Conservation (phyloP, 148 eudicot species). For the Rhododendron molle region DNA sequence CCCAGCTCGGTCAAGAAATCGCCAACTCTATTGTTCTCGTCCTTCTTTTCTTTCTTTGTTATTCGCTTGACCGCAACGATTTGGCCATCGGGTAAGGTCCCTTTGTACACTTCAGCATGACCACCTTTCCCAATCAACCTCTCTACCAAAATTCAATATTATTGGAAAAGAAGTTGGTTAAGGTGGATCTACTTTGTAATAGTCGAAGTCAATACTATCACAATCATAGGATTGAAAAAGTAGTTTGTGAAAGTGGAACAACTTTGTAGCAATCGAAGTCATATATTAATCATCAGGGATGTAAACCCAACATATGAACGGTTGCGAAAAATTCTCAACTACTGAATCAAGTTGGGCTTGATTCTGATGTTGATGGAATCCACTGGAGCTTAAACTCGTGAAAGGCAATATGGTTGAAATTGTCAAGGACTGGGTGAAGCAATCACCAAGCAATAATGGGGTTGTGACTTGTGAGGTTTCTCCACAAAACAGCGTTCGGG, state of each 20-base stretch:
- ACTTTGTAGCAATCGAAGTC: background rate
- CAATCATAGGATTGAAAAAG: background rate
- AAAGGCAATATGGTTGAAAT: background rate
- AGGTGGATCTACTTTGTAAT: background rate
- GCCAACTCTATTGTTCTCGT: slow-evolving; percentile 55
- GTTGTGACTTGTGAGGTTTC: background rate
- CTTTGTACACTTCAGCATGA: slow-evolving; percentile 70
- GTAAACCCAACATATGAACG: background rate
- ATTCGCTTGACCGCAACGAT: slow-evolving; percentile 22
- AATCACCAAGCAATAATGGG: background rate
- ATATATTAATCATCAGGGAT: background rate
- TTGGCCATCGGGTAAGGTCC: slow-evolving; percentile 44
- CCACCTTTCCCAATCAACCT: slow-evolving; percentile 64
- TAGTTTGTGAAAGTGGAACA: background rate
- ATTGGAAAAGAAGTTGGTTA: background rate
- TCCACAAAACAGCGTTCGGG: background rate
- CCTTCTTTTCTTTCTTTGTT: slow-evolving; percentile 46
- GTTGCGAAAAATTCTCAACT: background rate
- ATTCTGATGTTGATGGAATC: background rate
- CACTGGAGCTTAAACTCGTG: no score
- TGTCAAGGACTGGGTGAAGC: background rate
- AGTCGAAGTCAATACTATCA: background rate
- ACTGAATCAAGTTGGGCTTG: background rate
- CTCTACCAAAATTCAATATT: slow-evolving; percentile 34
- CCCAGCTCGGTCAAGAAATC: slow-evolving; percentile 94